Percentiles rank a stretch among this genome's conserved stretches.
Evolutionary conservation across 805 yeast species (phyloP).

Genomic region (Candida saitoana): DNA sequence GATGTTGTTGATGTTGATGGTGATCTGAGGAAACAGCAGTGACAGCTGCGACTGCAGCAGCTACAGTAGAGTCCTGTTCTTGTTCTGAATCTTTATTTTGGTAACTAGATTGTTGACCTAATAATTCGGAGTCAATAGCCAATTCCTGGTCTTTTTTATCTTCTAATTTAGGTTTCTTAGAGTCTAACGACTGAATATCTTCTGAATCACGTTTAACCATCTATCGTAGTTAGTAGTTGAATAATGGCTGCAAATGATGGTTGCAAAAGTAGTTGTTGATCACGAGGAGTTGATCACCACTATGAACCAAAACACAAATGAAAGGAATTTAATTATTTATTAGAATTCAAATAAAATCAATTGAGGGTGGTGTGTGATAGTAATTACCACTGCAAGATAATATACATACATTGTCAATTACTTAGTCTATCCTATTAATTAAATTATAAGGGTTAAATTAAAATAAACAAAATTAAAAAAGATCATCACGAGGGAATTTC

Average conservation of each 20-base stretch:
- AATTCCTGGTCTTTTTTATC: slow-evolving; percentile 16
- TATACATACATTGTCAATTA: no score
- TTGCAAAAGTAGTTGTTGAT: not conserved
- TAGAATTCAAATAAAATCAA: no score
- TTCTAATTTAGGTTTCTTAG: slow-evolving; percentile 14
- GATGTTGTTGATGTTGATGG: slow-evolving; percentile 13
- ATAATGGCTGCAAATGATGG: slow-evolving; percentile 2
- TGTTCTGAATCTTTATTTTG: slow-evolving; percentile 9
- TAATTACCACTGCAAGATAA: no score
- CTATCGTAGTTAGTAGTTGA: slow-evolving; percentile 5
- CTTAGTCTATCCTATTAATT: no score
- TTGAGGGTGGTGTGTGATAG: no score
- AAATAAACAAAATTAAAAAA: no score
- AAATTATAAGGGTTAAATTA: no score
- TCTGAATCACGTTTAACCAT: slow-evolving; percentile 23
- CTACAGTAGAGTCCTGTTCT: slow-evolving; percentile 21
- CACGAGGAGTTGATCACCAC: slow-evolving; percentile 1
- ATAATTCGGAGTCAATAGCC: slow-evolving; percentile 41
- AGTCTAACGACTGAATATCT: slow-evolving; percentile 8
- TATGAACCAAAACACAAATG: not conserved
- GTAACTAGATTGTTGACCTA: slow-evolving; percentile 36
- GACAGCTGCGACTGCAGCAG: slow-evolving; percentile 35
- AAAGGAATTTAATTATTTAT: not conserved
- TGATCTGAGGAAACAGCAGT: slow-evolving; percentile 31
- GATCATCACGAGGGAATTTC: slow-evolving; percentile 8